Evolutionary conservation across 306 rosid genomes (phyloP).

Genomic region (Vigna radiata): DNA sequence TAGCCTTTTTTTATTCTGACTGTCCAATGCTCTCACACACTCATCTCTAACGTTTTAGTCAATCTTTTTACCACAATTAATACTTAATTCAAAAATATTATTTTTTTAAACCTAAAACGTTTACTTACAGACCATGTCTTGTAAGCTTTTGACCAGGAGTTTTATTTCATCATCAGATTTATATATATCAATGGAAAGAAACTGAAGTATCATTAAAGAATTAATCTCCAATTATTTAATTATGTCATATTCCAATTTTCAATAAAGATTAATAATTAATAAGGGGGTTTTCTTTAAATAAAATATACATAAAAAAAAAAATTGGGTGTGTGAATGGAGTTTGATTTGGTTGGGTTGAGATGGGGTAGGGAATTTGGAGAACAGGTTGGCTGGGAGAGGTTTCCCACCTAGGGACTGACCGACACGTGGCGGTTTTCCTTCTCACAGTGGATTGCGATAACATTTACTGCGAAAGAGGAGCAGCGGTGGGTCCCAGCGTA

Average conservation of each 20-base stretch:
- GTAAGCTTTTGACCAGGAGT: neutral
- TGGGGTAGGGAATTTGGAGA: constrained; percentile 67
- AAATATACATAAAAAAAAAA: neutral
- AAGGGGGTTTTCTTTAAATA: neutral
- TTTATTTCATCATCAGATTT: too few relatives aligned
- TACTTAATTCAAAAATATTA: neutral
- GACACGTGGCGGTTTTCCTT: constrained; percentile 61
- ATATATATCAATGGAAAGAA: too few relatives aligned
- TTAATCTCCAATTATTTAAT: too few relatives aligned
- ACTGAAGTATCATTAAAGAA: neutral
- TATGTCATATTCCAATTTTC: too few relatives aligned
- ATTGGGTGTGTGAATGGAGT: constrained; percentile 51
- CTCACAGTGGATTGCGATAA: constrained; percentile 37
- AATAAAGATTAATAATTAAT: too few relatives aligned
- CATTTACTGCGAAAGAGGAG: constrained; percentile 56
- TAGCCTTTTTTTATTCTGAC: neutral
- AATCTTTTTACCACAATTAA: neutral
- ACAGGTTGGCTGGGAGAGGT: constrained; percentile 68
- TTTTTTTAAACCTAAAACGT: neutral
- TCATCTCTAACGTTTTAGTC: neutral
- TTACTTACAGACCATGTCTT: neutral
- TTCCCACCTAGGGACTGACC: constrained; percentile 69
- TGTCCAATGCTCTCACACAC: neutral
- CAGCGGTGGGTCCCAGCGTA: constrained; percentile 53
- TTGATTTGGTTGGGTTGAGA: constrained; percentile 26